phyloP scores from a whole-genome alignment of 1,284 basidiomycete species.

The Lentinus polychrous region DNA sequence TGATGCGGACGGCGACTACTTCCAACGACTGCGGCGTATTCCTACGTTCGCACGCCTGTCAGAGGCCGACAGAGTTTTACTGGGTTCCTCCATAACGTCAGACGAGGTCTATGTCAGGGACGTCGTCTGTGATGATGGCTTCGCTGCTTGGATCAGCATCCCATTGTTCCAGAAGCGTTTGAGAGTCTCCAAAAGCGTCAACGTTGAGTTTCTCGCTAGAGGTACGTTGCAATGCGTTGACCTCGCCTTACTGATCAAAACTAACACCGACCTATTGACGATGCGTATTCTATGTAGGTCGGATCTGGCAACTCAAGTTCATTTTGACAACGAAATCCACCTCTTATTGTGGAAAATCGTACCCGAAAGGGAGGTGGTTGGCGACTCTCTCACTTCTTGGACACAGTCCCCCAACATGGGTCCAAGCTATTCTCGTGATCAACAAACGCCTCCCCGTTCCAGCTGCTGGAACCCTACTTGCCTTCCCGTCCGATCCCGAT shows the following conservation, averaged over 20 bases:
- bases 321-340: constrained; percentile 27
- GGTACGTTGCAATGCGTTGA: constrained; percentile 41
- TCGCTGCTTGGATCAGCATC: constrained; percentile 46
- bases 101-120: constrained; percentile 50
- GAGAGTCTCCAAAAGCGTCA: constrained; percentile 49
- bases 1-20: constrained; percentile 54
- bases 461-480: not conserved
- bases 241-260: no score
- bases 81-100: constrained; percentile 40
- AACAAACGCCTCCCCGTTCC: constrained; percentile 29
- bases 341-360: constrained; percentile 10
- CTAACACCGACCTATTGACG: not conserved
- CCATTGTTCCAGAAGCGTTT: constrained; percentile 63
- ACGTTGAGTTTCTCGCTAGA: constrained; percentile 61
- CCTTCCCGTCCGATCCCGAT: constrained; percentile 7
- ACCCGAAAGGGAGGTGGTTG: constrained; percentile 46
- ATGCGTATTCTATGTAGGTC: constrained; percentile 30
- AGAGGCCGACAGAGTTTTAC: constrained; percentile 50
- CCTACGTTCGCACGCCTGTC: constrained; percentile 42
- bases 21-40: constrained; percentile 49
- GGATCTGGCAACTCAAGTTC: constrained; percentile 58
- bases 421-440: constrained; percentile 53
- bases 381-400: constrained; percentile 47
- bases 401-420: constrained; percentile 51
- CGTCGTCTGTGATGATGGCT: constrained; percentile 37